A percentile compares a stretch with the other conserved stretches of the same genome.
phyloP scores from a whole-genome alignment of 768 basidiomycete genomes.

The Vararia minispora region DNA sequence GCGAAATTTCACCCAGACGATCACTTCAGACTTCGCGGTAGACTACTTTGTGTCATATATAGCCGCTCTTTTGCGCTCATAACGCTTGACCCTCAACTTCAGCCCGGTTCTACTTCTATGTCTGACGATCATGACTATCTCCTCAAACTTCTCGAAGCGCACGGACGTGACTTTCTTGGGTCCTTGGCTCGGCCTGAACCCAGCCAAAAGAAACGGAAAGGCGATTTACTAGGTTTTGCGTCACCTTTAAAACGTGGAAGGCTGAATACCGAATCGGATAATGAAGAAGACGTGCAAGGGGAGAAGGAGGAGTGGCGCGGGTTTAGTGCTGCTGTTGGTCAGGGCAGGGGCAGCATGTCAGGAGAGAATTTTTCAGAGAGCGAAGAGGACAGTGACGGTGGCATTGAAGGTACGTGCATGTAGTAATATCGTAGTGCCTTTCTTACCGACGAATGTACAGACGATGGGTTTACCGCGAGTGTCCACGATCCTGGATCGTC shows the following conservation, averaged over 20 bases:
- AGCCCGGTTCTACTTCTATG: too few species aligned
- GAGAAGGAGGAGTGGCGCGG: conserved; percentile 11
- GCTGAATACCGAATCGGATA: conserved; percentile 12
- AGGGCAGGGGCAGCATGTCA: too few species aligned
- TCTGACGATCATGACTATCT: conserved; percentile 20
- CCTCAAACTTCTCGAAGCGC: conserved; percentile 31
- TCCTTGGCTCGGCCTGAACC: conserved; percentile 24
- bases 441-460: conserved; percentile 12
- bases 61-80: too few species aligned
- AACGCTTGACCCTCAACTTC: too few species aligned
- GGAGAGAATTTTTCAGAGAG: too few species aligned
- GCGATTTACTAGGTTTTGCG: conserved; percentile 8
- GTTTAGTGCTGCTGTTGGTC: background rate
- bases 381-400: background rate
- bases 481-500: conserved; percentile 20
- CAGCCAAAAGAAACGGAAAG: conserved; percentile 15
- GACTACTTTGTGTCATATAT: too few species aligned
- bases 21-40: too few species aligned
- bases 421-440: too few species aligned
- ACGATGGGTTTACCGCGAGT: conserved; percentile 32
- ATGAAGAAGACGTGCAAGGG: conserved; percentile 6
- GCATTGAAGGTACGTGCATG: too few species aligned
- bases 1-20: too few species aligned
- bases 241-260: conserved; percentile 15
- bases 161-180: conserved; percentile 34